Evolutionary conservation across 2,329 filamentous ascomycete species (phyloP).

Genomic region (Xylaria sp.): DNA sequence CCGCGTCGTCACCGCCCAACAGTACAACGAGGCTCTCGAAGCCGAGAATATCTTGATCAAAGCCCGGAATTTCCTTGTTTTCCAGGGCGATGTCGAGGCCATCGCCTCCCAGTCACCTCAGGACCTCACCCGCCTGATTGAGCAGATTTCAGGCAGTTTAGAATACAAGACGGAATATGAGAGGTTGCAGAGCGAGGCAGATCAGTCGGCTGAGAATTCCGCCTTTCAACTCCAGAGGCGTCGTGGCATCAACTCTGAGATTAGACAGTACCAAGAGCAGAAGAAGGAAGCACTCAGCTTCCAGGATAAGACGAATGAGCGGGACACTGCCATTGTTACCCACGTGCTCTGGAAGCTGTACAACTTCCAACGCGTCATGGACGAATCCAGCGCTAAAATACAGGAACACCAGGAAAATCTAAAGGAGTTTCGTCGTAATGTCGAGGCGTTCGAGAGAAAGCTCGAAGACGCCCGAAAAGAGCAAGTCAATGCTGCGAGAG

Average conservation of each 20-base stretch:
- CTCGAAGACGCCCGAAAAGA: conserved; percentile 85
- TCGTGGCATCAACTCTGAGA: conserved; percentile 95
- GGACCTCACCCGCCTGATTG: conserved; percentile 91
- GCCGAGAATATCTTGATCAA: conserved; percentile 97
- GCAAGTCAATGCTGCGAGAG: conserved; percentile 80
- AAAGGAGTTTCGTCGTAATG: conserved; percentile 88
- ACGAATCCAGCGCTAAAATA: conserved; percentile 89
- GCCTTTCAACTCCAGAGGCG: conserved; percentile 88
- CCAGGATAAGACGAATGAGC: conserved; percentile 88
- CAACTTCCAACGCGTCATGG: conserved; percentile 92
- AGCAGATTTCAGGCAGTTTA: conserved; percentile 96
- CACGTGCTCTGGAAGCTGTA: conserved; percentile 98
- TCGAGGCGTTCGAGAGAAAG: conserved; percentile 83
- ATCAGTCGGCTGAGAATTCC: conserved; percentile 88
- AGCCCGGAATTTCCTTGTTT: conserved; percentile 96
- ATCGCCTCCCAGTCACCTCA: conserved; percentile 96
- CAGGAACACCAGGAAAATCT: conserved; percentile 94
- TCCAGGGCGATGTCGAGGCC: conserved; percentile 97
- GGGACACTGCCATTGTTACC: conserved; percentile 89
- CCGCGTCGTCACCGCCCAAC: conserved; percentile 83
- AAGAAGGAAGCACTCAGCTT: conserved; percentile 96
- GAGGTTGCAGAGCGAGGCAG: conserved; percentile 83
- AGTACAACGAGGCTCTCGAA: conserved; percentile 94
- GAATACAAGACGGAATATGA: conserved; percentile 97
- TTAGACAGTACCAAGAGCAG: conserved; percentile 97